Evolutionary conservation across 2,329 filamentous ascomycete species (phyloP), one percentile per base, ranked within the genome.

Genomic region (Colletotrichum cordylinicola): DNA sequence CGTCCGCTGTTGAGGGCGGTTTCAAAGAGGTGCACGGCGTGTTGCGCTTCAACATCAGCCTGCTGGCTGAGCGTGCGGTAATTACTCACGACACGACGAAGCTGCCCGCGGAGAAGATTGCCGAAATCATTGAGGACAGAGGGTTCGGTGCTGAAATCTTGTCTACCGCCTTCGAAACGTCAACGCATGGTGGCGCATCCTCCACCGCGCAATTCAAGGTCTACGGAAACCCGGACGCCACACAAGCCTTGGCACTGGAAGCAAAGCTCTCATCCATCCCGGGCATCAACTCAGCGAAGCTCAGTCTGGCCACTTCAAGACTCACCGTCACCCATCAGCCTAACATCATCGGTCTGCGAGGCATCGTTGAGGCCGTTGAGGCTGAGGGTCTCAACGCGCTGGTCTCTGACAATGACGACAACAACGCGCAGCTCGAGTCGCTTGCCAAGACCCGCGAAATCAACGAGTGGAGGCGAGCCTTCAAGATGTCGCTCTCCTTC

Each of bases 391-490:
- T 94, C 83, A 98, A 98, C 82, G 97, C 96, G 2, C 88, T 99
- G 4, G 91, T 98, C 13, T 93, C 96, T 1, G 96, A 98, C 79
- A 94, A 93, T 69, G 95, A 98, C 80, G 97, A 99, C 85, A 98
- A 98, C 83, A 98, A 98, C 81, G 96, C 97, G 2, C 97, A 99
- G 83, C 90, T 99, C 3, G 96, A 98, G 84, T 98, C 97, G 2
- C 90, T 99, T 4, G 94, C 97, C 10, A 99, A 99, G 86, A 98
- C 97, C 0, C 95, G 95, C 79, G 97, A 99, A 84, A 98, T 99
- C 77, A 94, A 94, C 78, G 96, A 98, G 84, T 99, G 97, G 97
- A 92, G 91, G 77, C 91, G 89, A 35, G 95, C 96, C 0, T 98
- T 98, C 85, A 89, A 90, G 77, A 89, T 94, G 9, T 98, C 96